A percentile compares a stretch with the other conserved stretches of the same genome.
Evolutionary conservation across 2,329 filamentous ascomycete species (phyloP).

Genomic region (Zasmidium cellare): DNA sequence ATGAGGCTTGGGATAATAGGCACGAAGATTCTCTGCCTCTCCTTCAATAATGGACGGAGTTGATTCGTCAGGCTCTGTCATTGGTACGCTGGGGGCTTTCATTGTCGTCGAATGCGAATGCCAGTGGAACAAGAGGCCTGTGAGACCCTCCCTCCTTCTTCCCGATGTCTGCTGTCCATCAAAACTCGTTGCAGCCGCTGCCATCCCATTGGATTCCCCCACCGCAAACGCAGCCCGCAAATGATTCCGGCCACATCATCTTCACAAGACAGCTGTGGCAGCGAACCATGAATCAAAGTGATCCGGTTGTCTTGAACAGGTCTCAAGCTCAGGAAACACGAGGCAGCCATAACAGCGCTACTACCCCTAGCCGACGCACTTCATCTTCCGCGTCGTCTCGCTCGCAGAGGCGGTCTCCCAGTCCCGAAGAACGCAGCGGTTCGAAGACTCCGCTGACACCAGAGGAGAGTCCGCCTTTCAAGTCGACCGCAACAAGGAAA

Average conservation of each 20-base stretch:
- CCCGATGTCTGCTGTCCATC: slow-evolving; percentile 31
- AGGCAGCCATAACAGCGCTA: slow-evolving; percentile 21
- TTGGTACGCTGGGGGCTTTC: slow-evolving; percentile 31
- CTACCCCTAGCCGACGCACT: slow-evolving; percentile 26
- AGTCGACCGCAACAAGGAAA: slow-evolving; percentile 32
- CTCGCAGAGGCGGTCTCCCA: slow-evolving; percentile 31
- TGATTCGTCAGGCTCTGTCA: slow-evolving; percentile 30
- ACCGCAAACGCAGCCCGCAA: slow-evolving; percentile 27
- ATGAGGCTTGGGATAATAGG: slow-evolving; percentile 32
- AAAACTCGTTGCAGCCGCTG: slow-evolving; percentile 24
- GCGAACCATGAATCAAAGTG: slow-evolving; percentile 35
- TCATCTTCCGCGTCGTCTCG: slow-evolving; percentile 33
- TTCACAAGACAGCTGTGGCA: slow-evolving; percentile 41
- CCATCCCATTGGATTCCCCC: slow-evolving; percentile 15
- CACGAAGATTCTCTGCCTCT: slow-evolving; percentile 31
- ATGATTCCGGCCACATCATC: slow-evolving; percentile 32
- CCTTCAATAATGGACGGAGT: slow-evolving; percentile 29
- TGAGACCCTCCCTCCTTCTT: slow-evolving; percentile 31
- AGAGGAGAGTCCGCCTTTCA: slow-evolving; percentile 36
- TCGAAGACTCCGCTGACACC: slow-evolving; percentile 38
- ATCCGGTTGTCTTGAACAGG: slow-evolving; percentile 32
- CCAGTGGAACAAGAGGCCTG: slow-evolving; percentile 33
- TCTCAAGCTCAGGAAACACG: slow-evolving; percentile 30
- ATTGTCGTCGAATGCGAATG: slow-evolving; percentile 34
- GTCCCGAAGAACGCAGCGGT: slow-evolving; percentile 24